These are phyloP conservation scores for Phytophthora tubulina DNA, from an alignment of 352 stramenopile species.

Conservation along the genomic window DNA sequence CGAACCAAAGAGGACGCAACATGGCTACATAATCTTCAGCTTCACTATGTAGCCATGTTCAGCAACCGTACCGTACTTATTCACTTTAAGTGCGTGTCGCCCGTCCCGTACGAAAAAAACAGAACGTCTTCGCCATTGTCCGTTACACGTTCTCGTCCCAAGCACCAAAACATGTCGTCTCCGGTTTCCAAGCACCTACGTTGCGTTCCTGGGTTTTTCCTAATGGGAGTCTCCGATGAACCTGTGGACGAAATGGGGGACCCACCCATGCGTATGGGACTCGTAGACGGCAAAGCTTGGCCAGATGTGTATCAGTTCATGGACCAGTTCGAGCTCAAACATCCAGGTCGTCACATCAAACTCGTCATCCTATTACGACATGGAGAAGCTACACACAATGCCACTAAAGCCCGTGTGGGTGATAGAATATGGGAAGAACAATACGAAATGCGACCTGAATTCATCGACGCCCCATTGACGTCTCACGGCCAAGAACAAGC, in stretches of 20 bases:
- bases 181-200: constrained; percentile 28
- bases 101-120: constrained; percentile 15
- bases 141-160: constrained; percentile 27
- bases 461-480: constrained; percentile 72
- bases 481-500: constrained; percentile 50
- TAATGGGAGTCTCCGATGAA: constrained; percentile 46
- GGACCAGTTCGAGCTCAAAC: constrained; percentile 34
- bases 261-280: constrained; percentile 51
- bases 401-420: constrained; percentile 65
- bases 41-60: background rate
- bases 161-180: background rate
- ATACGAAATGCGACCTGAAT: constrained; percentile 58
- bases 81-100: background rate
- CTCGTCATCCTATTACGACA: constrained; percentile 73
- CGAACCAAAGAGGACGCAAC: no score
- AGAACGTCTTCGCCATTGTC: constrained; percentile 16
- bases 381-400: constrained; percentile 75
- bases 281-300: constrained; percentile 56
- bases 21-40: constrained; percentile 16
- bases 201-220: constrained; percentile 55
- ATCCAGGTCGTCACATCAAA: constrained; percentile 43
- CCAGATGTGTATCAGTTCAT: constrained; percentile 50
- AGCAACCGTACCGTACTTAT: background rate
- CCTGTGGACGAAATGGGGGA: constrained; percentile 44
- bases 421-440: constrained; percentile 59